Conservation (phyloP, 2,329 filamentous ascomycete genomes). For the Venturia effusa region DNA sequence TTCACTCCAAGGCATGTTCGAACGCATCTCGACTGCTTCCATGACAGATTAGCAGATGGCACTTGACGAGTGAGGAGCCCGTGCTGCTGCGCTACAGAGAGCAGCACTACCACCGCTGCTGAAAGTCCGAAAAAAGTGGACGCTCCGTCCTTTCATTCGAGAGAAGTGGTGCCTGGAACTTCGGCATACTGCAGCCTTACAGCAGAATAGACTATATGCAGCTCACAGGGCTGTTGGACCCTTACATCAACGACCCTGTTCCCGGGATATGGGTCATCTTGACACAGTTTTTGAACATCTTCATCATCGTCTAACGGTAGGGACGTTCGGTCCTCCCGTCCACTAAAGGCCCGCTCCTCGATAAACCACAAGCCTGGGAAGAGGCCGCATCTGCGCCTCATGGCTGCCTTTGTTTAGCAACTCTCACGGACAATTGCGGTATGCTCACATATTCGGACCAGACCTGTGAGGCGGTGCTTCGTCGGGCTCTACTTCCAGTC, state of each 20-base stretch:
- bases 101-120: neutral
- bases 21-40: neutral
- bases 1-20: neutral
- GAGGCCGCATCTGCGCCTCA: slow-evolving; percentile 5
- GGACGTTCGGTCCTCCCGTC: neutral
- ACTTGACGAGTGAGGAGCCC: no score
- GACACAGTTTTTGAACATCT: neutral
- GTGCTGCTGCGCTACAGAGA: neutral
- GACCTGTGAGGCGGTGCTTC: neutral
- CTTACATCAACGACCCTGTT: neutral
- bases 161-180: neutral
- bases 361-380: neutral
- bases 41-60: neutral
- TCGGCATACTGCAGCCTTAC: neutral
- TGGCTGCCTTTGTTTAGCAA: neutral
- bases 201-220: neutral
- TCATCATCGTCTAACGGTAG: neutral
- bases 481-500: neutral
- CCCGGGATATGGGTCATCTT: neutral
- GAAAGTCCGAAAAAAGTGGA: neutral
- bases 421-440: neutral
- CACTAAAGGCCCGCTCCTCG: neutral
- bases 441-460: neutral
- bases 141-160: neutral
- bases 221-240: neutral